Base-by-base conservation (phyloP, 2,329 filamentous ascomycete species). In the Didymosphaeria variabile region DNA sequence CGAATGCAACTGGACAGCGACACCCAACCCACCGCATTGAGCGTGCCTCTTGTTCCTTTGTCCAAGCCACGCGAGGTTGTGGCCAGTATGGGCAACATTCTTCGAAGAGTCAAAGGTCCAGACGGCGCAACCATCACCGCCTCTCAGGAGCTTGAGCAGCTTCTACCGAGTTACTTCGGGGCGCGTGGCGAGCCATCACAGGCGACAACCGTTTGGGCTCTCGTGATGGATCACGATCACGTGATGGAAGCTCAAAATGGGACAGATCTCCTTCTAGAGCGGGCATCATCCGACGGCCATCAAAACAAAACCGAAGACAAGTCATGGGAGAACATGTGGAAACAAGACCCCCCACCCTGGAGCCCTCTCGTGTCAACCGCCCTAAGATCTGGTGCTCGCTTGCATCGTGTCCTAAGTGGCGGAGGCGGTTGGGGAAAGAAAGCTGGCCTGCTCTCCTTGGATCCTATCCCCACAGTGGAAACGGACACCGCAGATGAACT, bases 341-440 rank as follows among this genome's bases (percentile, higher is more conserved):
- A 64, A 55, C 64, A 57, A 19, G 52, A 71, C 23, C 68, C 68
- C 15, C 61, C 70, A 21, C 17, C 38, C 4, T 73, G 68, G 67
- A 72, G 67, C 45, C 61, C 58, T 3, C 46, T 70, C 6, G 65
- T 76, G 8, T 52, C 65, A 19, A 40, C 51, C 12, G 68, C 73
- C 8, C n/a, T 77, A 4, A 44, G 52, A 3, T 44, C 58, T 40
- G 79, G 80, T 29, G 79, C 75, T 21, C 77, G 79, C 49, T 71
- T 86, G n/a, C 79, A 81, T 66, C 79, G 79, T 56, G 77, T 82
- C 84, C 86, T 94, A 64, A 93, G 91, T 70, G 92, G 92, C 5
- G 92, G 92, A 49, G 92, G 92, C 45, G 92, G 92, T 21, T 96
- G 92, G 92, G 92, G 92, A 17, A 82, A 86, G 58, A 95, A 94